phyloP scores from a whole-genome alignment of 352 stramenopile species.

The Globisporangium orthogonon region DNA sequence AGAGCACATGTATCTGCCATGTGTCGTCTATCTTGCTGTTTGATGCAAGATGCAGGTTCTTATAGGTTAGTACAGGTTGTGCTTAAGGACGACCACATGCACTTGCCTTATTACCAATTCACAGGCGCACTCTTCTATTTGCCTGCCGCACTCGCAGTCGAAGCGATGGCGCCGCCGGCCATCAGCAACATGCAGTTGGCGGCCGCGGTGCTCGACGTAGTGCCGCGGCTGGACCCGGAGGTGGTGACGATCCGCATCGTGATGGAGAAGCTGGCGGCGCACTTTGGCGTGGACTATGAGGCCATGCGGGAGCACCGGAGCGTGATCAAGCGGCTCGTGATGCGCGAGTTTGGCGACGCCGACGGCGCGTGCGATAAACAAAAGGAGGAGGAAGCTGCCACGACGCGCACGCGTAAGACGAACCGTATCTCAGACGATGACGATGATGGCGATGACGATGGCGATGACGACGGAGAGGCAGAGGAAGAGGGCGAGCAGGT shows the following conservation, averaged over 20 bases:
- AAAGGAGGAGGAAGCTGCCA: neutral
- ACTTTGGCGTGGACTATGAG: conserved; percentile 31
- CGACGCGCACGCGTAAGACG: conserved; percentile 11
- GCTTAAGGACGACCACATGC: too few species aligned
- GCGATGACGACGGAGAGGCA: conserved; percentile 16
- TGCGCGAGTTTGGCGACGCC: conserved; percentile 7
- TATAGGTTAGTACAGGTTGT: too few species aligned
- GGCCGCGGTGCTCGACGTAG: conserved; percentile 35
- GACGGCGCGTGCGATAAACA: conserved; percentile 2
- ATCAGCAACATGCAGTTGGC: conserved; percentile 22
- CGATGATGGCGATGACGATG: conserved; percentile 18
- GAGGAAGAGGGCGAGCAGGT: conserved; percentile 14
- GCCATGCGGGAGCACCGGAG: conserved; percentile 4
- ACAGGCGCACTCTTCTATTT: too few species aligned
- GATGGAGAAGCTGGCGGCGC: conserved; percentile 38
- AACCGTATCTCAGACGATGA: conserved; percentile 33
- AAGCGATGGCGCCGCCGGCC: conserved; percentile 7
- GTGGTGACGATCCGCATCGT: conserved; percentile 44
- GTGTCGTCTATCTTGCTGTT: too few species aligned
- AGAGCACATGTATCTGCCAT: too few species aligned
- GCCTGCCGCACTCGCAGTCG: neutral
- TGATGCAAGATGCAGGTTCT: too few species aligned
- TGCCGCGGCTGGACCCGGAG: conserved; percentile 48
- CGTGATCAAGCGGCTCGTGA: conserved; percentile 11
- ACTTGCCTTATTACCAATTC: too few species aligned